Conservation (phyloP, 106 monocot species). For the Phalaenopsis equestris region DNA sequence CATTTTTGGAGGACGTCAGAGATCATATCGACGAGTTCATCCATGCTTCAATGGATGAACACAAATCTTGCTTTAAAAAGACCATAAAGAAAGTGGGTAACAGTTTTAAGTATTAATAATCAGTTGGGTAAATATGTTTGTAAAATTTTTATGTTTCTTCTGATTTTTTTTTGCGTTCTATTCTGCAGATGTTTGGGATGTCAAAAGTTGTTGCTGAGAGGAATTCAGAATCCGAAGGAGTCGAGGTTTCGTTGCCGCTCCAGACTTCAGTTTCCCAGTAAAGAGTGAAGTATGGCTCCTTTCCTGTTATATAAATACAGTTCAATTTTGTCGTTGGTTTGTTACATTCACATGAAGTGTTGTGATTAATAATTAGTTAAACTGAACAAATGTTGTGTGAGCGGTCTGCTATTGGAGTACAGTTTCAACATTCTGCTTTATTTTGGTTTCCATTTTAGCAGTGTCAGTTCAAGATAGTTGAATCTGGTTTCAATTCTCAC, state of each 20-base stretch:
- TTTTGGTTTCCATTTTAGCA: no score
- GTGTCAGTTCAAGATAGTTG: no score
- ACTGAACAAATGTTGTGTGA: background rate
- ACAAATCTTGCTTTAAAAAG: constrained; percentile 19
- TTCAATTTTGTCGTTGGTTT: background rate
- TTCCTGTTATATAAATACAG: background rate
- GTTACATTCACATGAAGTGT: background rate
- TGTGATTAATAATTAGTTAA: background rate
- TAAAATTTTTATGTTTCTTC: background rate
- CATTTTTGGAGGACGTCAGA: constrained; percentile 12
- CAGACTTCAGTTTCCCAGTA: constrained; percentile 37
- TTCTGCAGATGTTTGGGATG: constrained; percentile 9
- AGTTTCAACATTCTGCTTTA: background rate
- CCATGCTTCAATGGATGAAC: constrained; percentile 21
- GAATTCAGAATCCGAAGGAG: constrained; percentile 9
- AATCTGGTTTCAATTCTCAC: no score
- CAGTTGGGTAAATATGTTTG: background rate
- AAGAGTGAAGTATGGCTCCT: background rate
- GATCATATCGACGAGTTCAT: constrained; percentile 18
- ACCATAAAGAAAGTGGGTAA: constrained; percentile 12
- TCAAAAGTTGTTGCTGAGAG: constrained; percentile 23
- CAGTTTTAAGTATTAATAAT: background rate
- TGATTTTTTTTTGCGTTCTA: background rate
- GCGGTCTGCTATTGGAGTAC: background rate
- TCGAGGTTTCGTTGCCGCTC: constrained; percentile 41